Percentiles rank a stretch among this genome's conserved stretches.
These are phyloP conservation scores for Talaromyces nanjingensis DNA, from an alignment of 495 filamentous ascomycete genomes.

Conservation along the genomic window DNA sequence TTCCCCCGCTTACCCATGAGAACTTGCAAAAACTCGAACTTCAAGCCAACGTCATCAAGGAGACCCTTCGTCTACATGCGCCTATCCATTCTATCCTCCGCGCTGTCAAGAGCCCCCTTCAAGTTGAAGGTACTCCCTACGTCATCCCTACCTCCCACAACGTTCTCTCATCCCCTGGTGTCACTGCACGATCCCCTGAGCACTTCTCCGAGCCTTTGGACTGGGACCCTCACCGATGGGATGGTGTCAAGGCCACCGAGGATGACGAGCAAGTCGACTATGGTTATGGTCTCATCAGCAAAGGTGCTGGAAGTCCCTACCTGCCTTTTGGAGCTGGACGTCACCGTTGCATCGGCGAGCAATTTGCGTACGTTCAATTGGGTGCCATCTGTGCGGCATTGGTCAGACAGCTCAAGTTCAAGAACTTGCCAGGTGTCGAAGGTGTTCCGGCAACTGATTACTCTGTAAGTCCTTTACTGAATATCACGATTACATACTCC, in stretches of 20 bases:
- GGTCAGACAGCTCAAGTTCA: constrained; percentile 68
- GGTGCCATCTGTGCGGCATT: constrained; percentile 75
- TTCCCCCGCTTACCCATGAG: constrained; percentile 58
- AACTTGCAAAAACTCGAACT: constrained; percentile 63
- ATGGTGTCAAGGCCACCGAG: constrained; percentile 33
- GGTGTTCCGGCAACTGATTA: constrained; percentile 81
- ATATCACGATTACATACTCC: neutral
- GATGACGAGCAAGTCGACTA: constrained; percentile 62
- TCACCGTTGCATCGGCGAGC: constrained; percentile 93
- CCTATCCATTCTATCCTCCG: constrained; percentile 84
- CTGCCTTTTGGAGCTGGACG: constrained; percentile 91
- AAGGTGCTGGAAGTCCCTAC: constrained; percentile 81
- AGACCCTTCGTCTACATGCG: constrained; percentile 72
- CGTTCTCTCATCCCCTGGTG: constrained; percentile 75
- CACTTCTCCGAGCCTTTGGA: constrained; percentile 74
- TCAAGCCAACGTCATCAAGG: constrained; percentile 65
- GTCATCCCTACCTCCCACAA: constrained; percentile 68
- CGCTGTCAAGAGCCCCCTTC: constrained; percentile 73
- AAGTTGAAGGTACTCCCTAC: constrained; percentile 69
- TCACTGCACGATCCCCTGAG: constrained; percentile 57
- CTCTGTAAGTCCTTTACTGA: constrained; percentile 43
- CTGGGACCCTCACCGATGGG: constrained; percentile 93
- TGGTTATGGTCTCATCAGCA: constrained; percentile 86
- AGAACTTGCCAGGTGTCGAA: constrained; percentile 59
- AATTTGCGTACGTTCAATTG: constrained; percentile 92